Evolutionary conservation across 78 protist species (phyloP).

Genomic region (Cavenderia fasciculata): DNA sequence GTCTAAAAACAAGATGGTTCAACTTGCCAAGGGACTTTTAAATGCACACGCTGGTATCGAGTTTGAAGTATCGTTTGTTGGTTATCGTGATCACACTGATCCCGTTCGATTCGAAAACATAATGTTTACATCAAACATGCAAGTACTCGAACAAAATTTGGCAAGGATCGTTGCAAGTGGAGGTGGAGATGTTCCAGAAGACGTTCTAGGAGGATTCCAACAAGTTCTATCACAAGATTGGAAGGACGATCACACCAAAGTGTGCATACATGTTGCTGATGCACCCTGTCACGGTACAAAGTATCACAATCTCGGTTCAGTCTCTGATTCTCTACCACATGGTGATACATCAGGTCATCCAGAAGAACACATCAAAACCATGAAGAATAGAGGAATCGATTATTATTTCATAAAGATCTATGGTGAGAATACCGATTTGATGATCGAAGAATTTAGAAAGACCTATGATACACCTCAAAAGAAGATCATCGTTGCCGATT

Average conservation of each 20-base stretch:
- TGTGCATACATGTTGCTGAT: slow-evolving; percentile 5
- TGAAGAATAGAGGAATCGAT: neutral
- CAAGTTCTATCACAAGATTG: neutral
- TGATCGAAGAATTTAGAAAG: neutral
- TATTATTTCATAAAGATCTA: slow-evolving; percentile 4
- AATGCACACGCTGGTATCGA: neutral
- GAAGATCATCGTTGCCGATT: neutral
- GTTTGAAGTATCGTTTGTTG: neutral
- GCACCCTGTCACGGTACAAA: slow-evolving; percentile 14
- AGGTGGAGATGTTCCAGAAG: slow-evolving; percentile 11
- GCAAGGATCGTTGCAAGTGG: neutral
- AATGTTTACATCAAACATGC: neutral
- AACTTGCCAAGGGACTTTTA: neutral
- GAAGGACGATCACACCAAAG: neutral
- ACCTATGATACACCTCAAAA: neutral
- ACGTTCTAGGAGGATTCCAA: neutral
- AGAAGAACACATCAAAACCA: neutral
- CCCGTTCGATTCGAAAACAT: neutral
- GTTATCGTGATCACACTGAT: slow-evolving; percentile 1
- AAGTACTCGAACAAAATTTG: neutral
- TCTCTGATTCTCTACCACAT: too few relatives aligned
- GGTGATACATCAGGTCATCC: slow-evolving; percentile 12
- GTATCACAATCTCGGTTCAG: neutral
- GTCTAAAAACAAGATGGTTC: neutral
- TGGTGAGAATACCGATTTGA: neutral